phyloP scores from a whole-genome alignment of 768 basidiomycete species.

The Piloderma croceum region DNA sequence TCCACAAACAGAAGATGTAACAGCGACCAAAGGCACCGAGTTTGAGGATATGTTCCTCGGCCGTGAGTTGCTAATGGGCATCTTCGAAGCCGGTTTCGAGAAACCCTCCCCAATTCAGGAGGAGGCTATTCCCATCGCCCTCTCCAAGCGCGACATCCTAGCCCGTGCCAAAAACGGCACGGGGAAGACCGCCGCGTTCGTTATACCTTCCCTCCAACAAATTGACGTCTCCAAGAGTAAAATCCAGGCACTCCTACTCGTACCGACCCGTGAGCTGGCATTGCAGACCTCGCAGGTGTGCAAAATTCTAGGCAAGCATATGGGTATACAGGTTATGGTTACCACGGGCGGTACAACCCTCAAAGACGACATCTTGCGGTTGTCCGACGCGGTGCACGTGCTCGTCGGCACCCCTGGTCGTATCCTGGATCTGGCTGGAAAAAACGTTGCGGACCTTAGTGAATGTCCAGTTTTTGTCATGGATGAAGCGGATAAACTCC shows the following conservation, averaged over 20 bases:
- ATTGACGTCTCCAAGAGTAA: slow-evolving; percentile 77
- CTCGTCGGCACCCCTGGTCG: slow-evolving; percentile 96
- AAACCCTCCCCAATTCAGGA: slow-evolving; percentile 97
- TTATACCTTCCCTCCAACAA: slow-evolving; percentile 94
- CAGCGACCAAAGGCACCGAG: slow-evolving; percentile 86
- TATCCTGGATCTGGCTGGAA: slow-evolving; percentile 91
- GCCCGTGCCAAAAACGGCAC: slow-evolving; percentile 96
- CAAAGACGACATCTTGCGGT: slow-evolving; percentile 93
- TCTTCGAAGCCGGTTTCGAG: slow-evolving; percentile 98
- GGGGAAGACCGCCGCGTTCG: slow-evolving; percentile 97
- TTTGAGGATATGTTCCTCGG: slow-evolving; percentile 93
- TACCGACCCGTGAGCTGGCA: slow-evolving; percentile 97
- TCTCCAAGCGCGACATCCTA: slow-evolving; percentile 89
- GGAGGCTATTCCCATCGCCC: slow-evolving; percentile 93
- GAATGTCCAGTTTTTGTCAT: slow-evolving; percentile 97
- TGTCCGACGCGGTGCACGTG: slow-evolving; percentile 87
- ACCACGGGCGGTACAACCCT: slow-evolving; percentile 97
- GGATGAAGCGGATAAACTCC: slow-evolving; percentile 98
- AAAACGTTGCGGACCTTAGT: slow-evolving; percentile 88
- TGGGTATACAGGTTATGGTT: slow-evolving; percentile 96
- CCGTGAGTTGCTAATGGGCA: slow-evolving; percentile 97
- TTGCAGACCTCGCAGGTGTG: slow-evolving; percentile 98
- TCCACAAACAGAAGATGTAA: slow-evolving; percentile 97
- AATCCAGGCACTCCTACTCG: slow-evolving; percentile 94
- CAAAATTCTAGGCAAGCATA: slow-evolving; percentile 94